A percentile compares a stretch with the other conserved stretches of the same genome.
Conservation (phyloP, 2,329 filamentous ascomycete genomes). For the Aspergillus transmontanensis region DNA sequence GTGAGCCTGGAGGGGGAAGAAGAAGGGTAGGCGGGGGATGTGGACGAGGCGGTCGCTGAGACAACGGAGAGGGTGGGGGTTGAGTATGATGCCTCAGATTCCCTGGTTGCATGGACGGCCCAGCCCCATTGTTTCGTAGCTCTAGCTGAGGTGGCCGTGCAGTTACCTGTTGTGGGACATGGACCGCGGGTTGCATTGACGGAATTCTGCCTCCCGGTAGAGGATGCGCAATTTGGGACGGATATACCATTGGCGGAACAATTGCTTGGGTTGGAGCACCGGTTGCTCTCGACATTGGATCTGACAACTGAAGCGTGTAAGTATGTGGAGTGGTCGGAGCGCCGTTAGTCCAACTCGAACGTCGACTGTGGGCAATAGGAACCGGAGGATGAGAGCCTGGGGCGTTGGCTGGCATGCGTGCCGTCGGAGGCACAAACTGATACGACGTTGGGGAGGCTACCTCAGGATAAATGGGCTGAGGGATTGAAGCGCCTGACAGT, state of each 20-base stretch:
- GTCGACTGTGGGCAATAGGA: neutral
- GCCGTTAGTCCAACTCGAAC: neutral
- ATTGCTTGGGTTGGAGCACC: neutral
- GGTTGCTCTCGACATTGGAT: neutral
- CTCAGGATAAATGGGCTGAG: neutral
- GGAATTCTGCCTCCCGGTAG: neutral
- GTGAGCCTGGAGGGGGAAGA: constrained; percentile 39
- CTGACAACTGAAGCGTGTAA: neutral
- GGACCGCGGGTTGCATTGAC: neutral
- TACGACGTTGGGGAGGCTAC: neutral
- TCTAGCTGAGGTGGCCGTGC: neutral
- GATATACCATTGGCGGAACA: neutral
- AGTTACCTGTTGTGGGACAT: neutral
- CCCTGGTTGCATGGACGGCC: neutral
- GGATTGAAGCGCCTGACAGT: neutral
- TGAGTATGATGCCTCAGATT: neutral
- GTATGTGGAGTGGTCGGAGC: neutral
- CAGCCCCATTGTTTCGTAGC: neutral
- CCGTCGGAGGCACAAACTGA: neutral
- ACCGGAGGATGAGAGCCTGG: neutral
- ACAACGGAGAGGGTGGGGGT: neutral
- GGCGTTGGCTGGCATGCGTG: neutral
- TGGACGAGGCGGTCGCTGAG: neutral
- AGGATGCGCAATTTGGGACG: constrained; percentile 4
- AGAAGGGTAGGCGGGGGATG: constrained; percentile 17